A percentile compares a stretch with the other conserved stretches of the same genome.
Conservation (phyloP, 75 land plant genomes). For the Cupressus sempervirens region DNA sequence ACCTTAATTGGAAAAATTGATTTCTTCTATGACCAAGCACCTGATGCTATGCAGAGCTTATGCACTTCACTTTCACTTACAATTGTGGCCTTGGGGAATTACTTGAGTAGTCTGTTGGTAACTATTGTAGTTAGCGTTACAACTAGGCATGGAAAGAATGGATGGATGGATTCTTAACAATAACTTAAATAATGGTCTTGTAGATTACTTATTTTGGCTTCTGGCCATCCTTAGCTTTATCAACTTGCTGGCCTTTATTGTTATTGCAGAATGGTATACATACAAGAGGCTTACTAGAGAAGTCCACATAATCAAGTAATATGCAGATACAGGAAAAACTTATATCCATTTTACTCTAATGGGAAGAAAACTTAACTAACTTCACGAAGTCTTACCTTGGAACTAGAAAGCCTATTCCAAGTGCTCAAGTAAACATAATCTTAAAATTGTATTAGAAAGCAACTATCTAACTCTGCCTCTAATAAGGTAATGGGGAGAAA, state of each 20-base stretch:
- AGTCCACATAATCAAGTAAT: not conserved
- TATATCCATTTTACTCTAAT: no score
- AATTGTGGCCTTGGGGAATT: constrained; percentile 63
- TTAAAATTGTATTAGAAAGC: not conserved
- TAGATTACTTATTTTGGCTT: constrained; percentile 76
- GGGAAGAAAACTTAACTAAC: no score
- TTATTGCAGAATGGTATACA: constrained; percentile 39
- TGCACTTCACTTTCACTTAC: constrained; percentile 65
- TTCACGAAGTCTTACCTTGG: not conserved
- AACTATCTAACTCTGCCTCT: not conserved
- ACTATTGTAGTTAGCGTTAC: constrained; percentile 51
- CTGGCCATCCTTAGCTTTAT: constrained; percentile 51
- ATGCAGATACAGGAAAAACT: not conserved
- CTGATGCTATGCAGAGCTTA: constrained; percentile 80
- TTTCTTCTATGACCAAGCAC: constrained; percentile 53
- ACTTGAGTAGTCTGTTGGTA: constrained; percentile 63
- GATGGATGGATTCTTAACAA: constrained; percentile 80
- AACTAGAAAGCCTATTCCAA: not conserved
- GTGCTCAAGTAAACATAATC: not conserved
- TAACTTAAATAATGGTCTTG: constrained; percentile 67
- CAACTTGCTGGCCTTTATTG: constrained; percentile 40
- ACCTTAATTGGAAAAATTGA: constrained; percentile 39
- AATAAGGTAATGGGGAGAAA: not conserved
- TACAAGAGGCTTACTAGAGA: constrained; percentile 33
- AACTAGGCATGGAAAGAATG: constrained; percentile 45